phyloP scores from a whole-genome alignment of 495 filamentous ascomycete genomes.

The Neurospora tetrasperma region DNA sequence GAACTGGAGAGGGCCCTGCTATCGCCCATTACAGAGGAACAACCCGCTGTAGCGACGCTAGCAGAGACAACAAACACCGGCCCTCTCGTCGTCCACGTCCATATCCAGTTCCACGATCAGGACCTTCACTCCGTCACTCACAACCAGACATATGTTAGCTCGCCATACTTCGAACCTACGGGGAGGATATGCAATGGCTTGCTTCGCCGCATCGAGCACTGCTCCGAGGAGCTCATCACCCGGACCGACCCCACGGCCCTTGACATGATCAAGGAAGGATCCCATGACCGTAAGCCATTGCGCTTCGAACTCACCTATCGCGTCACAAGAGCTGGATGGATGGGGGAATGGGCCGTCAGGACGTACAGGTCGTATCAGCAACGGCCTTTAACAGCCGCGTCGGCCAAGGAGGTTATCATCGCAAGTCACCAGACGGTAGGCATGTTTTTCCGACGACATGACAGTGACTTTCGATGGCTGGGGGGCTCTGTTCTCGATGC shows the following conservation, averaged over 20 bases:
- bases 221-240: conserved; percentile 36
- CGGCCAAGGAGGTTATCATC: conserved; percentile 32
- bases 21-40: conserved; percentile 19
- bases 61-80: background rate
- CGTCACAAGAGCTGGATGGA: conserved; percentile 23
- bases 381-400: conserved; percentile 28
- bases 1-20: conserved; percentile 14
- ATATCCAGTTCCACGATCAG: conserved; percentile 35
- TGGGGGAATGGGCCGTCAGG: conserved; percentile 33
- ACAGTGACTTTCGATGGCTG: conserved; percentile 33
- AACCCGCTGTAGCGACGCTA: background rate
- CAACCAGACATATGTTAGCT: conserved; percentile 31
- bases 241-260: conserved; percentile 37
- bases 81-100: conserved; percentile 27
- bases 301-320: conserved; percentile 35
- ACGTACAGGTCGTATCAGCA: conserved; percentile 36
- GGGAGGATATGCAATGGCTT: conserved; percentile 32
- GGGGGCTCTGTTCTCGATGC: conserved; percentile 27
- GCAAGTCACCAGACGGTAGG: conserved; percentile 35
- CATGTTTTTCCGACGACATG: conserved; percentile 35
- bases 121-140: conserved; percentile 25
- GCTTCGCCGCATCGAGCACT: conserved; percentile 37
- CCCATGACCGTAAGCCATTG: conserved; percentile 28
- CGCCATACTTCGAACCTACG: conserved; percentile 27
- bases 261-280: conserved; percentile 25